Percentiles rank a stretch among this genome's conserved stretches.
Conservation (phyloP, 2,329 filamentous ascomycete genomes). For the Gliomastix tumulicola region DNA sequence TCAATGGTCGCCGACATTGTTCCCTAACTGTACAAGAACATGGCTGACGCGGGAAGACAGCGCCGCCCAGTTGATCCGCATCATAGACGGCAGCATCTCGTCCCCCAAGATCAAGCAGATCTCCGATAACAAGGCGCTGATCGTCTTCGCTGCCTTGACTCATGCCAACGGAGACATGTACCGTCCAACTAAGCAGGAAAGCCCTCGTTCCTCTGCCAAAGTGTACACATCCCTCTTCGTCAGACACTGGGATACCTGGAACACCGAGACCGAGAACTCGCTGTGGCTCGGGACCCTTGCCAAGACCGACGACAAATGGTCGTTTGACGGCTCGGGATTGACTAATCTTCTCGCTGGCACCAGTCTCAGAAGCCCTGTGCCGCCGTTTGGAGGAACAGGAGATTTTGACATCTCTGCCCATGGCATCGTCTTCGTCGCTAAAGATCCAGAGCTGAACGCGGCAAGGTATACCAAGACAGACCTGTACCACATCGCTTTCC, state of each 20-base stretch:
- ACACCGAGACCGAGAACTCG: slow-evolving; percentile 59
- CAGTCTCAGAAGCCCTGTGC: slow-evolving; percentile 58
- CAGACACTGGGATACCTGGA: slow-evolving; percentile 77
- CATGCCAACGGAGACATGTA: slow-evolving; percentile 63
- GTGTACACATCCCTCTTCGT: slow-evolving; percentile 72
- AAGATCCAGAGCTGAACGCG: slow-evolving; percentile 63
- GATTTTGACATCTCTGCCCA: slow-evolving; percentile 68
- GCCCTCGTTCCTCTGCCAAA: slow-evolving; percentile 56
- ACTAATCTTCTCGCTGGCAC: slow-evolving; percentile 59
- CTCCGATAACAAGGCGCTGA: slow-evolving; percentile 38
- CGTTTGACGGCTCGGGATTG: slow-evolving; percentile 36
- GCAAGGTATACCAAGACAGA: slow-evolving; percentile 77
- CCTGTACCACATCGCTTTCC: slow-evolving; percentile 66
- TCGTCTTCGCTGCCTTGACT: slow-evolving; percentile 57
- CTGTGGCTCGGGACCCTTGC: slow-evolving; percentile 65
- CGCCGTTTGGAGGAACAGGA: slow-evolving; percentile 70
- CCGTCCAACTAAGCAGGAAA: slow-evolving; percentile 54
- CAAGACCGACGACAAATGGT: slow-evolving; percentile 30
- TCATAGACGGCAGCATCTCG: slow-evolving; percentile 46
- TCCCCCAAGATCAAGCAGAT: slow-evolving; percentile 52
- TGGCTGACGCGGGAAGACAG: no score
- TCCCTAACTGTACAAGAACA: no score
- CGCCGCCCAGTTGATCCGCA: slow-evolving; percentile 37
- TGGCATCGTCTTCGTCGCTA: slow-evolving; percentile 68
- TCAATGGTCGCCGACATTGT: no score